Base-by-base conservation (phyloP, 768 basidiomycete species). In the Tephrocybe sp. region DNA sequence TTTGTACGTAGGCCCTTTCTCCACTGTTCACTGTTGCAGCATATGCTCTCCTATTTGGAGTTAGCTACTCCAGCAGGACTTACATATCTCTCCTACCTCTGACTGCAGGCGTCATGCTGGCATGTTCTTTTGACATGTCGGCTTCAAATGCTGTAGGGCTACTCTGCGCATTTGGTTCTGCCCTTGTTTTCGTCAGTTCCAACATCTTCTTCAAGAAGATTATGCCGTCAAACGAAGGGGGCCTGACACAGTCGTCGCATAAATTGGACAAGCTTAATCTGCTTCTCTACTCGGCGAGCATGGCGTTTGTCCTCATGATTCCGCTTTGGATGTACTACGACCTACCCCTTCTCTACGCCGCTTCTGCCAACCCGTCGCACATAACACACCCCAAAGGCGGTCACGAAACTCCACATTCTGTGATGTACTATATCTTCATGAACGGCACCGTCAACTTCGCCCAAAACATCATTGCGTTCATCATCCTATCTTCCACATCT, bases 121-220 rank as follows among this genome's bases (percentile, higher is more conserved):
- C 93, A 31, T 95, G 88, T 67, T 92, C 93, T 9, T 94, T 91
- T 63, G 94, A 97, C 68, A 71, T 95, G 50, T 90, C 91, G 1
- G 84, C 84, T 3, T 94, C 93, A 41, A 94, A 93, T 63, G 67
- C 80, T 16, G 69, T 87, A 22, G 97, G 97, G 11, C 70, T 99
- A n/a, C 71, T 97, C 22, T 97, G 91, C 66, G 95, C 97, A 3
- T 94, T 99, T 62, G 95, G 95, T 13, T 97, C 94, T 10, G 97
- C 97, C 24, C 70, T 99, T 50, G 85, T 99, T 56, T 98, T 99
- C 65, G 97, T 99, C 54, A 88, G 88, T 58, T 94, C 93, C 55
- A 99, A 99, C 69, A 98, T 99, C 60, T 97, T 94, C 68, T 97
- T 95, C 80, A 99, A 99, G 72, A 98, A 95, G 74, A 85, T 98